A percentile compares a stretch with the other conserved stretches of the same genome.
These are phyloP conservation scores for Asterophora lycoperdoides DNA, from an alignment of 768 basidiomycete species.

Conservation along the genomic window DNA sequence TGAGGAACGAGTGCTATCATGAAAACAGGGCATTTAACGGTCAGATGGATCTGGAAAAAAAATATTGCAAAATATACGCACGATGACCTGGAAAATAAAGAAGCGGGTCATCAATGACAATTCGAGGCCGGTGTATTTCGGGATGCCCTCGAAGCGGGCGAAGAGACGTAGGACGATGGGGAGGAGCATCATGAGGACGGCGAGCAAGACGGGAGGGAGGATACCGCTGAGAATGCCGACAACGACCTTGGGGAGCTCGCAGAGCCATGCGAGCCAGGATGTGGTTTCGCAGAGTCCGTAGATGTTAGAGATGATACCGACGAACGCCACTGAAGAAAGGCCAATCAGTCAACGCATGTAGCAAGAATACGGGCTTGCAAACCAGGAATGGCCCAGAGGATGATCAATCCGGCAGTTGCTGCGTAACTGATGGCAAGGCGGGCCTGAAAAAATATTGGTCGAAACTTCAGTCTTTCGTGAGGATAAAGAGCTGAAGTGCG, in stretches of 20 bases:
- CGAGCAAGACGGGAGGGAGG: slow-evolving; percentile 81
- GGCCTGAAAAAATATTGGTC: slow-evolving; percentile 22
- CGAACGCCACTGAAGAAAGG: slow-evolving; percentile 58
- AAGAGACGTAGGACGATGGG: slow-evolving; percentile 76
- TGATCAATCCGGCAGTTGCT: slow-evolving; percentile 72
- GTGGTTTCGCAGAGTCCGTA: slow-evolving; percentile 58
- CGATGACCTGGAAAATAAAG: slow-evolving; percentile 89
- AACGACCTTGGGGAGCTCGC: slow-evolving; percentile 56
- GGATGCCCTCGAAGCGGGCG: slow-evolving; percentile 86
- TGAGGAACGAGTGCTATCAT: slow-evolving; percentile 85
- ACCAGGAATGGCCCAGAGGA: slow-evolving; percentile 88
- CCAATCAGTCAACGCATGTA: not conserved
- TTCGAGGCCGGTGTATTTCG: slow-evolving; percentile 78
- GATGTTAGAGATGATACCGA: slow-evolving; percentile 85
- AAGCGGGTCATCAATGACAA: slow-evolving; percentile 88
- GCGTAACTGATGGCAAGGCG: slow-evolving; percentile 67
- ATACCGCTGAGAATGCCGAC: slow-evolving; percentile 86
- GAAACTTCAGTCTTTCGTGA: not conserved
- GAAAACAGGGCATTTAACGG: not conserved
- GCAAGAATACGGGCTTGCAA: slow-evolving; percentile 14
- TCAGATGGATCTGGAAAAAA: not conserved
- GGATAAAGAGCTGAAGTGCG: not conserved
- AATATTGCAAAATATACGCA: slow-evolving; percentile 37
- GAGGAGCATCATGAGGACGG: slow-evolving; percentile 87
- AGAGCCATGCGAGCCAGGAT: slow-evolving; percentile 82